Base-by-base conservation (phyloP, 179 eudicot species). In the Actinidia arguta region DNA sequence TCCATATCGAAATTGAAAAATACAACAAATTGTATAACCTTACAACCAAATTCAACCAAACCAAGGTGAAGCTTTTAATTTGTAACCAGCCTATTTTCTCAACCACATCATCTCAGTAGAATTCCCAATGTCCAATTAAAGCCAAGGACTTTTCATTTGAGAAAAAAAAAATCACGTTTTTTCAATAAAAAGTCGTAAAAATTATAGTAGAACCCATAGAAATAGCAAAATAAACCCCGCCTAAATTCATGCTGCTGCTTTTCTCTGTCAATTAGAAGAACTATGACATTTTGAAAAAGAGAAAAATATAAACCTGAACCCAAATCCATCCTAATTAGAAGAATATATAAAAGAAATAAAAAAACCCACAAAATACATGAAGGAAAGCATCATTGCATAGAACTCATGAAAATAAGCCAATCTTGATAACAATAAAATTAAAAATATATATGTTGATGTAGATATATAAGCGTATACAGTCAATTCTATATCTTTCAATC, bases 321-420 rank as follows among this genome's bases (percentile, higher is more conserved):
- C 47, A 73, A 82, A 66, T 85, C 87, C 87, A 85, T 85, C 55
- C 70, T 31, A 82, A 66, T 25, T 54, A 67, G 55, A 74, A 73
- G 24, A 20, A 75, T 55, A 73, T 63, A 83, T 78, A 85, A 67
- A 88, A 83, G 68, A 82, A 85, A 85, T 64, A 42, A 81, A 69
- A 70, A 52, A 24, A 55, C 61, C 71, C 47, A 64, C 71, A 55
- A 46, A 59, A 55, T 12, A 52, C 24, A 73, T 18, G 70, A 64
- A 76, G 84, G 67, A 84, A 81, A 78, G 78, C 80, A 84, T 78
- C 78, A 69, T 46, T 42, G 22, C 14, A 70, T 22, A 58, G 75
- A 12, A 64, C 11, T 70, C 67, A 76, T 42, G 66, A 64, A 79
- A 31, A 61, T 31, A 11, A 25, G 24, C 50, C 14, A 78, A 61